Base-by-base conservation (phyloP, 768 basidiomycete species). In the Hydnomerulius pinastri region DNA sequence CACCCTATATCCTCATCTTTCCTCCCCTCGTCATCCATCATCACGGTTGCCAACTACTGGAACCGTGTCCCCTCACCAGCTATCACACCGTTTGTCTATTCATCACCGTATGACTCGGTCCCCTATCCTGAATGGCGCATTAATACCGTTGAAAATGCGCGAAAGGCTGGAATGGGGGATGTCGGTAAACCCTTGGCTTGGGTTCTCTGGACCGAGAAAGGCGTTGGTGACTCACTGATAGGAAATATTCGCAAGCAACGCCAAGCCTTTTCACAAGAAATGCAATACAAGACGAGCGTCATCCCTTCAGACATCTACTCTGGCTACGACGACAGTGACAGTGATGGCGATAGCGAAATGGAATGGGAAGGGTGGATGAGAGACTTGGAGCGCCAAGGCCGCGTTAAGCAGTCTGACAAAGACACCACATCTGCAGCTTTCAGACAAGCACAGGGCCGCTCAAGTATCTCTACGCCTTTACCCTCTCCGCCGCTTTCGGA, bases 311-410 rank as follows among this genome's bases (percentile, higher is more conserved):
- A 55, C 27, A 27, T 45, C 2, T 54, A 53, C 37, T 9, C 28
- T 32, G 66, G 60, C 8, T 51, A 64, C 21, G 73, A 71, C 4
- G 72, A 72, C 37, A 77, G 71, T 25, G 76, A 73, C 23, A 64
- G 55, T n/a, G 70, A 68, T 4, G 72, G 67, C 6, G 72, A 77
- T 21, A 78, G 73, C 56, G 86, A 86, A 62, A 68, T 70, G 18
- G 86, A 88, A 60, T 88, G 86, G 86, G 72, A 78, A 4, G 81
- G 79, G 1, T 88, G 86, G 86, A 70, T 76, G 60, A 77, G 77
- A 4, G 85, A 85, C 69, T 48, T 86, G 37, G 68, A 73, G 35
- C 69, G 77, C 18, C 75, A 75, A 56, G 27, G 51, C 49, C 53
- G 44, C 15, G 53, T 59, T n/a, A 56, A 46, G 47, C 60, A 32